These are phyloP conservation scores for Aureobasidium sp. DNA, from an alignment of 2,329 filamentous ascomycete species.

Conservation along the genomic window DNA sequence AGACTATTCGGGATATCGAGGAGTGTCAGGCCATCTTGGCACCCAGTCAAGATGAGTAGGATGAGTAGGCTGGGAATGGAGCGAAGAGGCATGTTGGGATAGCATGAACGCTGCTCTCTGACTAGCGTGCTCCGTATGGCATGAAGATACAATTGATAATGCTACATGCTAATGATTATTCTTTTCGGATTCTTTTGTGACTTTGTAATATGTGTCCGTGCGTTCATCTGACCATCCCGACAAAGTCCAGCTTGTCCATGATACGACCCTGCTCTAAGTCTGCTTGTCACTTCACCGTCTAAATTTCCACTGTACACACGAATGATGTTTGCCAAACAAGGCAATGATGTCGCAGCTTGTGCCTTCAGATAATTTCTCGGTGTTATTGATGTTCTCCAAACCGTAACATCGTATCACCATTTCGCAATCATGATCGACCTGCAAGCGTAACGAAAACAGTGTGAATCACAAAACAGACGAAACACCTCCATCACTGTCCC, in stretches of 20 bases:
- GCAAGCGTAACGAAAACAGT: too few species aligned
- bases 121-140: neutral
- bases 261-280: neutral
- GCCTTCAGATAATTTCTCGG: neutral
- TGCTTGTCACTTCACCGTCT: too few species aligned
- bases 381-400: neutral
- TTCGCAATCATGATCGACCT: neutral
- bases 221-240: neutral
- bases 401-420: neutral
- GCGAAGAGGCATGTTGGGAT: neutral
- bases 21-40: constrained; percentile 39
- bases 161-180: neutral
- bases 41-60: constrained; percentile 32
- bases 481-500: too few species aligned
- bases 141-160: neutral
- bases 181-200: neutral
- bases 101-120: neutral
- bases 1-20: constrained; percentile 63
- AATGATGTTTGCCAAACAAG: neutral
- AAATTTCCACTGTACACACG: too few species aligned
- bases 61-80: neutral
- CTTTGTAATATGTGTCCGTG: neutral
- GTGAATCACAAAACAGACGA: too few species aligned
- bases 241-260: neutral
- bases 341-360: neutral